Evolutionary conservation across 2,329 filamentous ascomycete species (phyloP).

Genomic region (Cladosporium sp.): DNA sequence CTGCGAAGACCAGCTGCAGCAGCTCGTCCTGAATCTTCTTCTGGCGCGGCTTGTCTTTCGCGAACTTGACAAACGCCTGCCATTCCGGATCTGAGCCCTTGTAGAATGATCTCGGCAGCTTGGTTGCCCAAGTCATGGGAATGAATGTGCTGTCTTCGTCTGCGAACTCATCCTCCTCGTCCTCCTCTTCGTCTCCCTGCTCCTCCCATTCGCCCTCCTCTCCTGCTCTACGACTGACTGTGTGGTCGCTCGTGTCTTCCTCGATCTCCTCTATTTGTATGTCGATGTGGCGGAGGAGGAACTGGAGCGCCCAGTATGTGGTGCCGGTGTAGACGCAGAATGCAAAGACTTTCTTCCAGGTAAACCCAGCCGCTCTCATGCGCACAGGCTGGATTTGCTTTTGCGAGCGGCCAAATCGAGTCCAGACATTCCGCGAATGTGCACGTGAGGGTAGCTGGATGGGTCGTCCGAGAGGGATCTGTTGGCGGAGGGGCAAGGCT

Average conservation of each 20-base stretch:
- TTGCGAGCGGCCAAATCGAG: neutral
- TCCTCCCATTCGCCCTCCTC: slow-evolving; percentile 23
- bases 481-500: slow-evolving; percentile 9
- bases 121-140: slow-evolving; percentile 42
- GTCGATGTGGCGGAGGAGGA: slow-evolving; percentile 22
- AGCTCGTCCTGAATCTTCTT: slow-evolving; percentile 38
- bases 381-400: slow-evolving; percentile 9
- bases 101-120: slow-evolving; percentile 38
- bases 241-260: slow-evolving; percentile 16
- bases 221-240: neutral
- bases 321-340: neutral
- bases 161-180: slow-evolving; percentile 28
- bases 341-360: slow-evolving; percentile 8
- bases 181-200: slow-evolving; percentile 28
- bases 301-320: slow-evolving; percentile 17
- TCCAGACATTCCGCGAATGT: neutral
- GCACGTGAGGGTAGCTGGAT: neutral
- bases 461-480: neutral
- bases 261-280: slow-evolving; percentile 26
- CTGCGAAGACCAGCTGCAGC: slow-evolving; percentile 29
- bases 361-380: slow-evolving; percentile 13
- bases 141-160: slow-evolving; percentile 41
- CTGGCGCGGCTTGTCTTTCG: slow-evolving; percentile 36
- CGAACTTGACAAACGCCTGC: slow-evolving; percentile 44
- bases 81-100: slow-evolving; percentile 49